Conservation (phyloP, 140 eudicot genomes). For the Bidens hawaiensis region DNA sequence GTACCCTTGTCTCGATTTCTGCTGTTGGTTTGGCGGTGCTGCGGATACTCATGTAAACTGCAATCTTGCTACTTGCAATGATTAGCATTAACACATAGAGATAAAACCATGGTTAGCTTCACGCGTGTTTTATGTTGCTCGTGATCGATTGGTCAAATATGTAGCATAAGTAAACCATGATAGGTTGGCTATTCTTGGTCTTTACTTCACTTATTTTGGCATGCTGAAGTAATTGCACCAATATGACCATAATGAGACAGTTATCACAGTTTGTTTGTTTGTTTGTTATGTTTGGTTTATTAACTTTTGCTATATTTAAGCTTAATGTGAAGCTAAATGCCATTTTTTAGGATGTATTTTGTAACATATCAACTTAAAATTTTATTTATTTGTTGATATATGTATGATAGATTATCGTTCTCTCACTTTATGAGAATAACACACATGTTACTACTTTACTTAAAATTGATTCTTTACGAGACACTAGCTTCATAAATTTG, state of each 20-base stretch:
- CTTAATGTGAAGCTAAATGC: too few relatives aligned
- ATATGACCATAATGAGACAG: neutral
- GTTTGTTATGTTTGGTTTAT: too few relatives aligned
- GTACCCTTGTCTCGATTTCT: slow-evolving; percentile 87
- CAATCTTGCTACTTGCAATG: slow-evolving; percentile 26
- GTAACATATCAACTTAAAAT: too few relatives aligned
- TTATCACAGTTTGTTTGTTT: too few relatives aligned
- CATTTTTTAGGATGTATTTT: too few relatives aligned
- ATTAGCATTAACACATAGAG: slow-evolving; percentile 31
- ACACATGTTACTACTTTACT: too few relatives aligned
- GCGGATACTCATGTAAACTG: slow-evolving; percentile 69
- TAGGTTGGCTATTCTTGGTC: neutral
- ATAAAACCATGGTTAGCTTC: slow-evolving; percentile 6
- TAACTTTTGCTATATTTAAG: too few relatives aligned
- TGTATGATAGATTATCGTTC: too few relatives aligned
- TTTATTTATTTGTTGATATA: too few relatives aligned
- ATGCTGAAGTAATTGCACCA: slow-evolving; percentile 5
- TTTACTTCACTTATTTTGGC: slow-evolving; percentile 1
- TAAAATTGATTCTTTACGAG: too few relatives aligned
- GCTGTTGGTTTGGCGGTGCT: slow-evolving; percentile 92
- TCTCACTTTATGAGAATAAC: too few relatives aligned
- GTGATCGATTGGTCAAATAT: slow-evolving; percentile 27
- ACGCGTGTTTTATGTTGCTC: slow-evolving; percentile 23
- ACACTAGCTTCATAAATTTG: too few relatives aligned
- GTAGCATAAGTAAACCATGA: slow-evolving; percentile 29